Base-by-base conservation (phyloP, 2,329 filamentous ascomycete genomes). In the Paramyrothecium roridum region DNA sequence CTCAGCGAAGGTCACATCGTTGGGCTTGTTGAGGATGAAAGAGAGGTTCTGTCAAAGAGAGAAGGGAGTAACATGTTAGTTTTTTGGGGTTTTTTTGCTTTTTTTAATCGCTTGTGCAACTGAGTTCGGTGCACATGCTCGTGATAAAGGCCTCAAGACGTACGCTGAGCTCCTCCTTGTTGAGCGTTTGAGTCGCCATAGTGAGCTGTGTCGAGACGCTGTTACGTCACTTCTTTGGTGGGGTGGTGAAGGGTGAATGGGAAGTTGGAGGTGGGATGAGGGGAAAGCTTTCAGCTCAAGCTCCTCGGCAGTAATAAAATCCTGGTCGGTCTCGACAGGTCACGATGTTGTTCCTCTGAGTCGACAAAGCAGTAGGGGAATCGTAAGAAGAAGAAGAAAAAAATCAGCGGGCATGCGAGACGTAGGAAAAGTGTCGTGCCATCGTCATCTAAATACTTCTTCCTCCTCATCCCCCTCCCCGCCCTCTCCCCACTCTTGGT, bases 21-120 rank as follows among this genome's bases (percentile, higher is more conserved):
- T 80, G 57, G 86, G 81, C 64, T 89, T 88, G 74, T 93, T 85
- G 65, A 96, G 89, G 70, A 96, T 79, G 75, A 95, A 95, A 53
- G 90, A 95, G 62, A 88, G 84, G 73, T 95, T 95, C 89, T 91
- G 63, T n/a, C 37, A 16, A 22, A 48, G 33, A 2, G 13, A 16
- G n/a, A n/a, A n/a, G n/a, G n/a, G n/a, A n/a, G n/a, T n/a, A 16
- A 8, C 33, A 37, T 37, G 33, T 37, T 37, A 37, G 33, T 16
- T 16, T 37, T 37, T 16, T n/a, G n/a, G n/a, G n/a, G n/a, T n/a
- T n/a, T n/a, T n/a, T n/a, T n/a, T n/a, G n/a, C n/a, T n/a, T n/a
- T n/a, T n/a, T n/a, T n/a, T n/a, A n/a, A n/a, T n/a, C n/a, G n/a
- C n/a, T n/a, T n/a, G n/a, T n/a, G n/a, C n/a, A n/a, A n/a, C n/a